Evolutionary conservation across 257 asterid genomes (phyloP).

Genomic region (Ilex asprella): DNA sequence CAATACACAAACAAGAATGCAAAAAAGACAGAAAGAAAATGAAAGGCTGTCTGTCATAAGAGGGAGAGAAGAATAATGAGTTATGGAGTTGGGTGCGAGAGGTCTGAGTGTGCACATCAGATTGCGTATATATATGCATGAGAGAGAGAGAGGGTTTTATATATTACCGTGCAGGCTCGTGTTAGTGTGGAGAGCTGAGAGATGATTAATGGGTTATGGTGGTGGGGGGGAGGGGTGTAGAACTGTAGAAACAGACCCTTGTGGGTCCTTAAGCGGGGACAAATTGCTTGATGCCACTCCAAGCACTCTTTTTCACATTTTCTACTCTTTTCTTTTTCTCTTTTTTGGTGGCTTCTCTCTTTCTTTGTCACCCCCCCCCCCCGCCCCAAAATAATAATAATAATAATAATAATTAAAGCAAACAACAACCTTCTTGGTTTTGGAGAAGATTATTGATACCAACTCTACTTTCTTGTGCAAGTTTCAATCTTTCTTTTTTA

Average conservation of each 20-base stretch:
- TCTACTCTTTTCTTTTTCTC: slow-evolving; percentile 5
- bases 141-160: too few relatives aligned
- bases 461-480: slow-evolving; percentile 14
- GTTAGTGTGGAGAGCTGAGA: background rate
- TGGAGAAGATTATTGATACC: slow-evolving; percentile 20
- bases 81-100: slow-evolving; percentile 8
- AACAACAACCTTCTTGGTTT: slow-evolving; percentile 20
- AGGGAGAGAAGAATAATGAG: slow-evolving; percentile 3
- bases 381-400: background rate
- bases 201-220: background rate
- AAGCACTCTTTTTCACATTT: slow-evolving; percentile 21
- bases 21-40: background rate
- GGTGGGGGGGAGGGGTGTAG: background rate
- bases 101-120: slow-evolving; percentile 7
- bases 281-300: slow-evolving; percentile 26
- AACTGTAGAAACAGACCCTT: background rate
- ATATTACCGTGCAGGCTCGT: slow-evolving; percentile 2
- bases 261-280: slow-evolving; percentile 26
- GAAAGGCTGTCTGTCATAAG: slow-evolving; percentile 3
- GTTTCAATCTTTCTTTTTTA: background rate
- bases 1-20: too few relatives aligned
- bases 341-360: slow-evolving; percentile 27
- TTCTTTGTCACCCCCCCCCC: slow-evolving; percentile 19
- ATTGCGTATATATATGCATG: too few relatives aligned
- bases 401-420: slow-evolving; percentile 22